Evolutionary conservation across 805 yeast species (phyloP).

Genomic region (Ogataea chonburiensis): DNA sequence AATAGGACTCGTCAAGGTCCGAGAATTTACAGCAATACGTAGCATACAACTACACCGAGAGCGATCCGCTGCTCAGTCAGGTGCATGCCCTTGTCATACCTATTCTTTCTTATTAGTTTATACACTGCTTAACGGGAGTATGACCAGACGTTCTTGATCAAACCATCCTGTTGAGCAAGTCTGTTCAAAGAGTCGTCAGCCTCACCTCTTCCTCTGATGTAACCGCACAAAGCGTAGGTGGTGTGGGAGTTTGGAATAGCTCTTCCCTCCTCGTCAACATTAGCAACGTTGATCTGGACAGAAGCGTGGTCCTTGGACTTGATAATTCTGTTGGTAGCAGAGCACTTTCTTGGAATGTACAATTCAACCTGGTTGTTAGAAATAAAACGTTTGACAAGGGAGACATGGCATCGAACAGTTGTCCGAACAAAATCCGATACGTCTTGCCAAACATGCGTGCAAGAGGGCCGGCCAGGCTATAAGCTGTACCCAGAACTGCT

Average conservation of each 20-base stretch:
- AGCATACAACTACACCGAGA: too few relatives aligned
- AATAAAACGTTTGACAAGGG: not conserved
- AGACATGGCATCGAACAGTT: not conserved
- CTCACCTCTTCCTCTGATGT: conserved; percentile 98
- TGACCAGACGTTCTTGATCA: conserved; percentile 93
- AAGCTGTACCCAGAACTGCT: too few relatives aligned
- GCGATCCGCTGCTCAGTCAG: too few relatives aligned
- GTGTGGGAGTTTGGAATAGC: conserved; percentile 86
- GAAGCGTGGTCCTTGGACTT: conserved; percentile 99
- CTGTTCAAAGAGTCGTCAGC: conserved; percentile 99
- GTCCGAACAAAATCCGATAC: not conserved
- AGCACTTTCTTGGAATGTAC: conserved; percentile 99
- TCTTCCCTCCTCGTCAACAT: conserved; percentile 96
- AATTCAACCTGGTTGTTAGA: conserved; percentile 78
- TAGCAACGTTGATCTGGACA: conserved; percentile 97
- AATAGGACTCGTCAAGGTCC: too few relatives aligned
- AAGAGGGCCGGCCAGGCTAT: not conserved
- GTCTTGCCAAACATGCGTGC: too few relatives aligned
- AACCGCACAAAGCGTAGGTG: conserved; percentile 96
- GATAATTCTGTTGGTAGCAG: conserved; percentile 99
- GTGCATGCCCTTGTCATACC: too few relatives aligned
- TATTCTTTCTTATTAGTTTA: conserved; percentile 13
- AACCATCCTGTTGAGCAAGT: conserved; percentile 98
- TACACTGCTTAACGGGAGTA: conserved; percentile 74
- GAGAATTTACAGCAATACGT: too few relatives aligned